Percentiles rank a stretch among this genome's conserved stretches.
Evolutionary conservation across 345 rosid species (phyloP).

Genomic region (Erucastrum elatum): DNA sequence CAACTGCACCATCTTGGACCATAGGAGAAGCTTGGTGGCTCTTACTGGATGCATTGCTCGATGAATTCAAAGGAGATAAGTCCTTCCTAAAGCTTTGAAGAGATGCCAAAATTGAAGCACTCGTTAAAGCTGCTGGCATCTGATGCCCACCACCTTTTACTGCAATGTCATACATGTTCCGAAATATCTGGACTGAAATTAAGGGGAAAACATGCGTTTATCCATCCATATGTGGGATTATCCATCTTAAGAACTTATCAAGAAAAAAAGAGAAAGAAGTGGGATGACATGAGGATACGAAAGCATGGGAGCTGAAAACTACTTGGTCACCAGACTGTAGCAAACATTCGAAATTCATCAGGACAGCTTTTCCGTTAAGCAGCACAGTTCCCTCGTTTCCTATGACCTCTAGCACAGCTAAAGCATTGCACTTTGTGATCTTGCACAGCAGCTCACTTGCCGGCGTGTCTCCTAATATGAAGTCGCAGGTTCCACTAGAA

Average conservation of each 20-base stretch:
- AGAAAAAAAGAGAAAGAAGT: background rate
- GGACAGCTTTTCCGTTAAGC: slow-evolving; percentile 60
- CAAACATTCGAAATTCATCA: slow-evolving; percentile 42
- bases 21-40: too few species aligned
- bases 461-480: slow-evolving; percentile 50
- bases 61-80: slow-evolving; percentile 58
- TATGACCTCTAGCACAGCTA: slow-evolving; percentile 63
- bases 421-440: slow-evolving; percentile 51
- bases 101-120: slow-evolving; percentile 48
- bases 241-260: slow-evolving; percentile 12
- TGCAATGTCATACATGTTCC: slow-evolving; percentile 37
- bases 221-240: slow-evolving; percentile 38
- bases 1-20: too few species aligned
- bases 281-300: slow-evolving; percentile 69
- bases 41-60: slow-evolving; percentile 41
- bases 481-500: slow-evolving; percentile 55
- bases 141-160: slow-evolving; percentile 57
- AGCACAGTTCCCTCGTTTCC: slow-evolving; percentile 73
- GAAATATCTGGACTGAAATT: slow-evolving; percentile 36
- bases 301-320: slow-evolving; percentile 62
- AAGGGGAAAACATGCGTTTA: slow-evolving; percentile 14
- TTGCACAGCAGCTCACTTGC: slow-evolving; percentile 55
- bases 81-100: slow-evolving; percentile 63
- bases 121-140: slow-evolving; percentile 57
- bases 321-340: slow-evolving; percentile 85